Percentiles rank a stretch among this genome's conserved stretches.
Conservation (phyloP, 495 filamentous ascomycete genomes). For the Hypoxylon fuscum region DNA sequence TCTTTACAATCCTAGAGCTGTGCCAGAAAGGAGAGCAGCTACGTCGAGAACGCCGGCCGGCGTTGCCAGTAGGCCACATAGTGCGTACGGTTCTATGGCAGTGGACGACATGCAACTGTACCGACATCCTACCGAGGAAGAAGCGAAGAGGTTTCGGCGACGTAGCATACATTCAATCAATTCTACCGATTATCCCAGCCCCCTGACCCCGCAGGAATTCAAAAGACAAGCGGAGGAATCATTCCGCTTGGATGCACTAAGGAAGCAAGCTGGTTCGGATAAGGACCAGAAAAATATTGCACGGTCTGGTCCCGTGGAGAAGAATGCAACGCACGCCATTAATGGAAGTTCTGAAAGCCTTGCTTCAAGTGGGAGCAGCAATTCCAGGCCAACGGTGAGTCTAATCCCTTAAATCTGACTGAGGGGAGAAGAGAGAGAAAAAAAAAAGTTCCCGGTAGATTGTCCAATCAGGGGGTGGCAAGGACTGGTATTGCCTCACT, state of each 20-base stretch:
- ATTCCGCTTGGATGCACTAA: conserved; percentile 49
- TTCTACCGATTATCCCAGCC: conserved; percentile 61
- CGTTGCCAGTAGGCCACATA: conserved; percentile 55
- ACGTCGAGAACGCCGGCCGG: conserved; percentile 42
- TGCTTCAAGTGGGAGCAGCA: conserved; percentile 54
- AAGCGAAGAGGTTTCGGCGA: conserved; percentile 79
- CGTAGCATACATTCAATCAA: conserved; percentile 86
- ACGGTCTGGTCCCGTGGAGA: conserved; percentile 35
- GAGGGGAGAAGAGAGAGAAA: not conserved
- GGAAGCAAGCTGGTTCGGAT: conserved; percentile 43
- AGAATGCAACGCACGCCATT: conserved; percentile 41
- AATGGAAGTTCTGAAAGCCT: conserved; percentile 57
- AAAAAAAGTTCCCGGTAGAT: conserved; percentile 29
- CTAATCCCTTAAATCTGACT: too few species aligned
- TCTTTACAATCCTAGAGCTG: conserved; percentile 49
- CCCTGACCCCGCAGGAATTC: conserved; percentile 51
- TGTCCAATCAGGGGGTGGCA: conserved; percentile 52
- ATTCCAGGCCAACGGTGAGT: conserved; percentile 59
- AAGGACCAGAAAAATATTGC: conserved; percentile 46
- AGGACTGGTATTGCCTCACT: conserved; percentile 18
- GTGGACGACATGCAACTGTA: conserved; percentile 65
- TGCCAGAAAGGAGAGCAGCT: conserved; percentile 43
- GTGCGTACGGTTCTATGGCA: conserved; percentile 49
- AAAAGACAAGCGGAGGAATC: conserved; percentile 51
- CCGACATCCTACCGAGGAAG: conserved; percentile 61